These are phyloP conservation scores for Monosporascus cannonballus DNA, from an alignment of 2,329 filamentous ascomycete species.

Conservation along the genomic window DNA sequence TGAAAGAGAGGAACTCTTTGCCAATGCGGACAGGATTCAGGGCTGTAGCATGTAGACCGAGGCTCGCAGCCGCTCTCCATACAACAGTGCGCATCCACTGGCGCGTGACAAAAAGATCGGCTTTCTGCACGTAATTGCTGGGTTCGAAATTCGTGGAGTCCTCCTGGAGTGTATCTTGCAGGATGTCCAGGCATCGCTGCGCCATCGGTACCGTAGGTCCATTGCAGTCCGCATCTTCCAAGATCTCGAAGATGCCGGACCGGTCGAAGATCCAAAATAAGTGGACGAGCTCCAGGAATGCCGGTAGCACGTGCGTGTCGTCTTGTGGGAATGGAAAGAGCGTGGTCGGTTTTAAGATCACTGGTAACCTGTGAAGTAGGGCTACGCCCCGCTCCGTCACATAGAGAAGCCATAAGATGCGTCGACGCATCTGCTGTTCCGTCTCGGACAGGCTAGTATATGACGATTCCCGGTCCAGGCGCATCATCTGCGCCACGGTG, in stretches of 20 bases:
- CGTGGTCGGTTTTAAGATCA: slow-evolving; percentile 35
- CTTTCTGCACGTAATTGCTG: slow-evolving; percentile 42
- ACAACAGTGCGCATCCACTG: slow-evolving; percentile 46
- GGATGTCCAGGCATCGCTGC: slow-evolving; percentile 26
- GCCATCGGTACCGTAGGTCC: slow-evolving; percentile 12
- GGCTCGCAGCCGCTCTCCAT: slow-evolving; percentile 35
- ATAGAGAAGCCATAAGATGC: slow-evolving; percentile 42
- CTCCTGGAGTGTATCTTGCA: slow-evolving; percentile 37
- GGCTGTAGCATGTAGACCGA: slow-evolving; percentile 18
- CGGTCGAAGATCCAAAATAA: slow-evolving; percentile 46
- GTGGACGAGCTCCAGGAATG: slow-evolving; percentile 42
- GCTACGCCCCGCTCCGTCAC: slow-evolving; percentile 45
- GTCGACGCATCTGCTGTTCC: slow-evolving; percentile 39
- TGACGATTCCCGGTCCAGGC: slow-evolving; percentile 37
- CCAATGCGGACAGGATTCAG: slow-evolving; percentile 38
- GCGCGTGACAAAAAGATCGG: slow-evolving; percentile 42
- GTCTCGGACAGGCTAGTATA: slow-evolving; percentile 28
- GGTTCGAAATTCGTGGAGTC: slow-evolving; percentile 30
- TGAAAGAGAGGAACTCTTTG: slow-evolving; percentile 36
- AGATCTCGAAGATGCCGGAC: slow-evolving; percentile 40
- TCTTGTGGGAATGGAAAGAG: slow-evolving; percentile 29
- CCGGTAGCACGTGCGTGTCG: slow-evolving; percentile 38
- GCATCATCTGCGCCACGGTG: slow-evolving; percentile 44
- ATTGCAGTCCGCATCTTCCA: slow-evolving; percentile 31
- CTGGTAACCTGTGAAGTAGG: slow-evolving; percentile 43